Percentiles rank a stretch among this genome's conserved stretches.
These are phyloP conservation scores for Blastomyces gilchristii DNA, from an alignment of 2,329 filamentous ascomycete genomes.

Conservation along the genomic window DNA sequence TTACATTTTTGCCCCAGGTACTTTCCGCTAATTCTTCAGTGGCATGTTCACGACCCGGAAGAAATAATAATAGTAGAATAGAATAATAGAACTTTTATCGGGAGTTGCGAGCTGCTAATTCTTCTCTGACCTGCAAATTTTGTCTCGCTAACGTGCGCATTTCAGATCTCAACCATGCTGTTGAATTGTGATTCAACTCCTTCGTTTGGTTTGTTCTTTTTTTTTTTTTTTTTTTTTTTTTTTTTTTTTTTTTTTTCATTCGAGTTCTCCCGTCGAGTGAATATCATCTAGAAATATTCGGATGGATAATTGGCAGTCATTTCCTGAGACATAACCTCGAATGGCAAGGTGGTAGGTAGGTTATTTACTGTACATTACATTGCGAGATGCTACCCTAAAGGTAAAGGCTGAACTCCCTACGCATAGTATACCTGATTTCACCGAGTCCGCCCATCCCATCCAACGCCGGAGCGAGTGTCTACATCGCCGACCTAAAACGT, in stretches of 20 bases:
- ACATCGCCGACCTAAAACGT: neutral
- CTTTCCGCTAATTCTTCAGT: too few species aligned
- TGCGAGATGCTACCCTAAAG: too few species aligned
- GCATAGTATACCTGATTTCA: neutral
- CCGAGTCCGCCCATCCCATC: neutral
- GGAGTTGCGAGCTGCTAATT: too few species aligned
- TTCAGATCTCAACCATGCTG: too few species aligned
- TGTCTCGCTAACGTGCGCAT: too few species aligned
- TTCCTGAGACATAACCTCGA: neutral
- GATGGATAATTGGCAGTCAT: neutral
- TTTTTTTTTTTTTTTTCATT: neutral
- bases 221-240: neutral
- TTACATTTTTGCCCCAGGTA: too few species aligned
- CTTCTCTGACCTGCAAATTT: too few species aligned
- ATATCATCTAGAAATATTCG: neutral
- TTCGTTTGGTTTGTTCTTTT: neutral
- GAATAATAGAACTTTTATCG: too few species aligned
- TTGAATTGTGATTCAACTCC: neutral
- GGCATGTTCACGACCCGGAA: too few species aligned
- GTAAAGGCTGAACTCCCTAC: too few species aligned
- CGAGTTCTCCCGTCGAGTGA: neutral
- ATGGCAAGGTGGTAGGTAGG: neutral
- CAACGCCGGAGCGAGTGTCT: neutral
- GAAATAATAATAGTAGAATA: too few species aligned
- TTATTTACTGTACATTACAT: too few species aligned